Evolutionary conservation across 1,284 basidiomycete genomes (phyloP), one percentile per base, ranked within the genome.

Genomic region (Stereum hirsutum): DNA sequence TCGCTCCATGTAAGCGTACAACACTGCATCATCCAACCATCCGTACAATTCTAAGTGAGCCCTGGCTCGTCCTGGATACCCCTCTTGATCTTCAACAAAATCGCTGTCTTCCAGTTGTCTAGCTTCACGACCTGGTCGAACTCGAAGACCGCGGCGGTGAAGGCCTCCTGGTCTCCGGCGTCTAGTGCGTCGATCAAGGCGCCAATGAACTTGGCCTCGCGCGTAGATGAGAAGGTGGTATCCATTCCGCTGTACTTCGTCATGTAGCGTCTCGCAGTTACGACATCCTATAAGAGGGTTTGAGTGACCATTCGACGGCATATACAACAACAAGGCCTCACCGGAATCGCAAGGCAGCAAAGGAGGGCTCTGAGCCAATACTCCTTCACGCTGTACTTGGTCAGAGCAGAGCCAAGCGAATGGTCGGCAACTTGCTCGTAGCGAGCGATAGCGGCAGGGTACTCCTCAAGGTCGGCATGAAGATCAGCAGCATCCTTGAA

Each of bases 321-420:
- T 26, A 17, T 43, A 23, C 32, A 11, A 42, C 10, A 14, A 55
- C 51, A 25, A 32, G 36, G 25, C 17, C 80, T 54, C 63, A 94
- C 93, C 48, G 75, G 77, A 73, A 89, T 86, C 15, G 93, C 95
- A 44, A 98, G 72, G 31, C 89, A 89, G 59, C 95, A 99, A 21
- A 99, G 66, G 26, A 81, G 81, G 2, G 93, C 78, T 53, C 84
- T 78, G 35, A 99, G 72, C 84, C 92, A 98, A 61, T 96, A 97
- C 57, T 99, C 95, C 67, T 98, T 99, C 54, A 98, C 95, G 50
- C 89, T 93, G 69, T 97, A 99, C 64, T 92, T 92, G n/a, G 96
- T 99, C 54, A 99, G 68, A 15, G 85, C 73, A 41, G 87, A 92
- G 2, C 70, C 70, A 39, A 99, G 68, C 14, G 87, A 90, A 62